Evolutionary conservation across 225 moss, liverwort and hornwort species (phyloP).

Genomic region (Marchantia polymorpha): DNA sequence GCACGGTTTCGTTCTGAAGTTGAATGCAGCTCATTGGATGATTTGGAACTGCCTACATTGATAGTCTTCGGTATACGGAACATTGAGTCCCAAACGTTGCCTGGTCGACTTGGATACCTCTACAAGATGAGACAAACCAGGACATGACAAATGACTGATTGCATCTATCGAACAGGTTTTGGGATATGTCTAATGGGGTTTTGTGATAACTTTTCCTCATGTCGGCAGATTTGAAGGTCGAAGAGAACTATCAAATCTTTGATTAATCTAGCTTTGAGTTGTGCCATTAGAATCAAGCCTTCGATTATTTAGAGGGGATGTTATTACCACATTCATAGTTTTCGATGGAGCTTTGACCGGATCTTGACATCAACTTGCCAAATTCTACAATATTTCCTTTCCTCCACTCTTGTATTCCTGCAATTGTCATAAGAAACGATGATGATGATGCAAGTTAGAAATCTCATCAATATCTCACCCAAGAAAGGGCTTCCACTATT

Average conservation of each 20-base stretch:
- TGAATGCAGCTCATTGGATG: no score
- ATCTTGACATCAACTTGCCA: slow-evolving; percentile 78
- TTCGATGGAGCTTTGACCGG: slow-evolving; percentile 85
- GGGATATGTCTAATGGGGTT: not conserved
- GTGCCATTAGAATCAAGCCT: not conserved
- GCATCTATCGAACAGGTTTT: not conserved
- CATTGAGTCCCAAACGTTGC: no score
- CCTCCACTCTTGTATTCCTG: slow-evolving; percentile 86
- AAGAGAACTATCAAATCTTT: not conserved
- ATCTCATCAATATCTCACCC: no score
- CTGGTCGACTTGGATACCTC: no score
- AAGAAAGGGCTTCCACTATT: no score
- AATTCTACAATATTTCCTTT: slow-evolving; percentile 64
- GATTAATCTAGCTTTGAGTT: not conserved
- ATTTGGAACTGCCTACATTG: no score
- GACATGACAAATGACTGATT: not conserved
- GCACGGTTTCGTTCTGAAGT: no score
- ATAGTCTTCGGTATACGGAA: no score
- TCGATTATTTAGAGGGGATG: not conserved
- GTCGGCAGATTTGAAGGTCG: not conserved
- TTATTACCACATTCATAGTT: slow-evolving; percentile 90
- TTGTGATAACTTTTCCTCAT: no score
- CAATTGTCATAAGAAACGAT: not conserved
- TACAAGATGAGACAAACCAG: not conserved
- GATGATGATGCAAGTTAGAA: no score